Base-by-base conservation (phyloP, 2,329 filamentous ascomycete genomes). In the Sarocladium oryzae region DNA sequence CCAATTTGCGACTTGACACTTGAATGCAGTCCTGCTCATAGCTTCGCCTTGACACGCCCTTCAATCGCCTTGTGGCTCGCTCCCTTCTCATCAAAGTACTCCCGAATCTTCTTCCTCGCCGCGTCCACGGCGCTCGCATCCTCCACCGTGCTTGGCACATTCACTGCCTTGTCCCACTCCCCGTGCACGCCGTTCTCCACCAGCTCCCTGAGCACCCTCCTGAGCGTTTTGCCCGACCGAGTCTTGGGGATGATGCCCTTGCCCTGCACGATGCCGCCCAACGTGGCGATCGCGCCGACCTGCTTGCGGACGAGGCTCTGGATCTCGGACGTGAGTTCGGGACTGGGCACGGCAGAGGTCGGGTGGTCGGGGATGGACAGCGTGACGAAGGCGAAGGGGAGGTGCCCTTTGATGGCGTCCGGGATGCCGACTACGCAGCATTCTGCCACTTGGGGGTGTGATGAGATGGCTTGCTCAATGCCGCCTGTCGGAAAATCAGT, bases 201-300 rank as follows among this genome's bases (percentile, higher is more conserved):
- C 57, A 96, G 70, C 69, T 95, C 88, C 28, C 88, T 77, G 64
- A 96, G 69, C 28, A 95, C 89, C 21, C 91, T 75, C 3, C 91
- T 76, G 53, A 96, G 68, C 4, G 89, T 96, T 77, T 96, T 97
- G 24, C 92, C 92, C n/a, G 85, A 89, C 24, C 91, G 72, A 15
- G 92, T 96, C 73, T 91, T 91, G 5, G 92, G 91, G 50, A 96
- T 96, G 77, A 95, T 91, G 15, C 85, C 85, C 57, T 82, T 83
- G 35, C 88, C 88, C 56, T 89, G 87, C 50, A 96, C 86, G 61
- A 96, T 86, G 2, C 91, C 91, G 8, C 89, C 89, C 0, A 97
- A 76, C 2, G 82, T 81, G 1, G 92, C 91, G 56, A 97, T 96
- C 20, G 88, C 82, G 6, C 91, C 91, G 51, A 97, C 93, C 61